Base-by-base conservation (phyloP, 1,284 basidiomycete genomes). In the Moniliophthora roreri region DNA sequence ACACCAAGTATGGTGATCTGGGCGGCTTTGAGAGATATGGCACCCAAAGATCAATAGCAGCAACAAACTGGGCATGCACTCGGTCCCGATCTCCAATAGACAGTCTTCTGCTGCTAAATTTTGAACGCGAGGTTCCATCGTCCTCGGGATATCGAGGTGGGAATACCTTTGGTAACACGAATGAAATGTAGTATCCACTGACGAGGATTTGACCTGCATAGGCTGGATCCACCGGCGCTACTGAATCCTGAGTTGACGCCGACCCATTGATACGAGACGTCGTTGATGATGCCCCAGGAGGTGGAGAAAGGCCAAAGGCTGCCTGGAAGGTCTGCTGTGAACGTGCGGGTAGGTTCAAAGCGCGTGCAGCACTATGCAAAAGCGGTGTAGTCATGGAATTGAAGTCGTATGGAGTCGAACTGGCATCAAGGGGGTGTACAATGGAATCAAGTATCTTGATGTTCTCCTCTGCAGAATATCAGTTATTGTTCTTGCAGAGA, bases 201-300 rank as follows among this genome's bases (percentile, higher is more conserved):
- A 91, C 84, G 37, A 87, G 76, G 53, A 91, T 85, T 50, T 84
- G 80, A 3, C 89, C 89, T 1, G 84, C 84, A 57, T 87, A 89
- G 60, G 77, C 81, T 41, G 75, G 74, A 53, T 90, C 89, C 16
- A 89, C 67, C 11, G 73, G 74, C 9, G 68, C 60, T 11, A 72
- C 62, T 16, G 61, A 66, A 26, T 70, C 63, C 53, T 65, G 49
- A 10, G 48, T n/a, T 18, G 24, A 7, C 10, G 26, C 24, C 18
- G 36, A 34, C 4, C 34, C 23, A 32, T 16, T 49, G 39, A 32
- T 70, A 40, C 61, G 65, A 15, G 70, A 61, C 28, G 74, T 70
- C 49, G 63, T 73, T 2, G 81, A 73, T 11, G 74, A 66, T 41
- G 70, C 55, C 15, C 72, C 65, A 15, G 63, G 62, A 1, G 67